Evolutionary conservation across 768 basidiomycete species (phyloP).

Genomic region (Lactarius quietus): DNA sequence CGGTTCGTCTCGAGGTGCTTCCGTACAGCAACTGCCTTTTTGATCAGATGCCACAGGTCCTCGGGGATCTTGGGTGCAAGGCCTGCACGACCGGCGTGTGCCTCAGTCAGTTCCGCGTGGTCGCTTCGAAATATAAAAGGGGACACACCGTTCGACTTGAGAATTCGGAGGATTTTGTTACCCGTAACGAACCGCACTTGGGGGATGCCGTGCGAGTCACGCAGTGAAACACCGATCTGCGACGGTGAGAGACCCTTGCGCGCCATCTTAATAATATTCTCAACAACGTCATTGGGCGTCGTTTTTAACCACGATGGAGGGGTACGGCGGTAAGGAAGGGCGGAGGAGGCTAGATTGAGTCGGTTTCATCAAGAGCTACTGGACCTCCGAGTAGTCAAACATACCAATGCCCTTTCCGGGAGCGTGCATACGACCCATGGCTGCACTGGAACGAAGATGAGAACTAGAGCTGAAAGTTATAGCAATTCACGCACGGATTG

Average conservation of each 20-base stretch:
- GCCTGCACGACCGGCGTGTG: conserved; percentile 53
- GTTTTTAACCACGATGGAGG: conserved; percentile 98
- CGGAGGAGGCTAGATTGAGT: conserved; percentile 68
- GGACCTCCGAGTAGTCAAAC: conserved; percentile 30
- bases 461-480: conserved; percentile 20
- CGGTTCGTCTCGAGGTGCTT: conserved; percentile 98
- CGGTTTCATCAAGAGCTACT: conserved; percentile 12
- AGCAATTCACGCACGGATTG: conserved; percentile 36
- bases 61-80: conserved; percentile 97
- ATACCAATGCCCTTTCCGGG: conserved; percentile 99
- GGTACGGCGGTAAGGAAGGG: conserved; percentile 93
- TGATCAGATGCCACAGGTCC: conserved; percentile 99
- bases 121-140: not conserved
- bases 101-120: not conserved
- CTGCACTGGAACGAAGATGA: conserved; percentile 30
- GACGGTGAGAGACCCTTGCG: conserved; percentile 97
- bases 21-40: conserved; percentile 99
- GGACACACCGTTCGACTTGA: conserved; percentile 85
- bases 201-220: conserved; percentile 97
- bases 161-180: conserved; percentile 98
- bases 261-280: conserved; percentile 96
- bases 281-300: conserved; percentile 89
- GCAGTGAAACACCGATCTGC: conserved; percentile 96
- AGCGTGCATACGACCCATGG: conserved; percentile 99
- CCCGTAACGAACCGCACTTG: conserved; percentile 98